Conservation (phyloP, 257 asterid species). For the Thymus quinquecostatus region DNA sequence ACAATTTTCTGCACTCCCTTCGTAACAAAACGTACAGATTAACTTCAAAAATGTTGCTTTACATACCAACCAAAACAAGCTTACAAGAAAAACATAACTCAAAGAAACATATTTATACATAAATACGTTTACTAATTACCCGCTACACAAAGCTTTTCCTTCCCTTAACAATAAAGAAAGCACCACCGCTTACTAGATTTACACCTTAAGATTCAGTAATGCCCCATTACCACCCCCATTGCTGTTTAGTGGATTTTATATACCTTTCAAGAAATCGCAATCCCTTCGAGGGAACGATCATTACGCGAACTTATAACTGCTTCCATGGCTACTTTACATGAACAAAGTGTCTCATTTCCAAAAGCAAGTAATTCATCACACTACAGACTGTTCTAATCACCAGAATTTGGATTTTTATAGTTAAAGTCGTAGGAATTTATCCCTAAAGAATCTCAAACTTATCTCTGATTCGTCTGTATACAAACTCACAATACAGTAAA, state of each 20-base stretch:
- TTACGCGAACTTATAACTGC: not conserved
- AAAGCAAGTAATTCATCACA: slow-evolving; percentile 17
- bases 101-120: not conserved
- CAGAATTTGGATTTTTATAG: not conserved
- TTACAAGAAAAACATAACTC: not conserved
- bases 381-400: not conserved
- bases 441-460: not conserved
- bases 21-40: slow-evolving; percentile 13
- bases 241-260: slow-evolving; percentile 38
- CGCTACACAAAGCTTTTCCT: slow-evolving; percentile 30
- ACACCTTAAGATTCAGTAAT: slow-evolving; percentile 42
- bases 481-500: not conserved
- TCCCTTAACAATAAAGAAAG: slow-evolving; percentile 44
- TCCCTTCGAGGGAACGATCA: slow-evolving; percentile 15
- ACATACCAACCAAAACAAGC: slow-evolving; percentile 6
- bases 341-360: not conserved
- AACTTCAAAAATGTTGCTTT: slow-evolving; percentile 3
- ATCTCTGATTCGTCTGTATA: not conserved
- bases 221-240: slow-evolving; percentile 29
- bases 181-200: slow-evolving; percentile 20
- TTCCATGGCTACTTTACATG: not conserved
- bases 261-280: slow-evolving; percentile 40
- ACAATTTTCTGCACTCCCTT: slow-evolving; percentile 39
- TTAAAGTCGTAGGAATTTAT: not conserved
- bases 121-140: not conserved